Base-by-base conservation (phyloP, 768 basidiomycete genomes). In the Cystobasidium ongulense region DNA sequence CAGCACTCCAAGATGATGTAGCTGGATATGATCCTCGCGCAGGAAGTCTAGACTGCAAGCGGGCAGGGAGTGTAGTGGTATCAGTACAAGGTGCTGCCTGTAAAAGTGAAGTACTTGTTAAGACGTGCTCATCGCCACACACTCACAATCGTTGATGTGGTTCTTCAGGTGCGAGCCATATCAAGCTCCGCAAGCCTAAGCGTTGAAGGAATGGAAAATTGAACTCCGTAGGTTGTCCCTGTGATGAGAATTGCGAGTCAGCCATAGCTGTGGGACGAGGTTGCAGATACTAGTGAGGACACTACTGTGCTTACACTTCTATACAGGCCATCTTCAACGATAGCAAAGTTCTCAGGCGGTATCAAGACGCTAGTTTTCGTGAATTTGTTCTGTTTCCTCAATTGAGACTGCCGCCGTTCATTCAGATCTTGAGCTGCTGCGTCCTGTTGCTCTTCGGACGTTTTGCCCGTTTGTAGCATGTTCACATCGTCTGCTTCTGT, bases 121-220 rank as follows among this genome's bases (percentile, higher is more conserved):
- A n/a, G n/a, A 61, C 35, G 39, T 13, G 7, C 63, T 10, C 5
- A 4, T 3, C 33, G 27, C 36, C 33, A 64, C n/a, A 73, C 81
- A 73, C 81, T 43, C 29, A 82, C 82, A 82, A 77, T 27, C 77
- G 77, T 1, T 79, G 78, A 23, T 79, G 78, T 0, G 81, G 81
- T 25, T 81, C 80, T 73, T 82, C 81, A 0, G 82, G 81, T 0
- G 81, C 82, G 0, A 82, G 79, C 81, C 81, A 82, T 38, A 82
- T 77, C 46, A 82, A 76, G 0, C 76, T 78, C 61, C 72, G 68
- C 35, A 78, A 39, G 13, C 41, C 33, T 21, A 78, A 61, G n/a
- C 72, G 50, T 52, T 79, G 78, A 21, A 79, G 39, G 65, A 79
- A 78, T 1, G 78, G 75, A 43, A 77, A 78, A 63, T 77, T 76